Conservation (phyloP, 345 rosid species). For the Lepidium sativum region DNA sequence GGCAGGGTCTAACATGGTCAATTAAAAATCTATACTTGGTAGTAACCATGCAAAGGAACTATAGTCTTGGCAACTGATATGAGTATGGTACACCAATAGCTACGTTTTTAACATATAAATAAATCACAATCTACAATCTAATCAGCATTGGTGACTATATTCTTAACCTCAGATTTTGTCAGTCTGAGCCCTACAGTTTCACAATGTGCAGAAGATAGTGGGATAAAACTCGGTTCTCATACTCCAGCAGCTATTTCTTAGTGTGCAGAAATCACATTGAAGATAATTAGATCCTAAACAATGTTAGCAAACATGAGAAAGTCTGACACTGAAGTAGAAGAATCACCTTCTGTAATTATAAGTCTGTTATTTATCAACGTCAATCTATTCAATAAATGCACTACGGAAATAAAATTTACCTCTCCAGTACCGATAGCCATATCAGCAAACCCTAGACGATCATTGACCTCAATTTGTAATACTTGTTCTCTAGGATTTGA, state of each 20-base stretch:
- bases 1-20: too few relatives aligned
- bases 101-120: too few relatives aligned
- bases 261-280: background rate
- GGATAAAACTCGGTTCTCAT: background rate
- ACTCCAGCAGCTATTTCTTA: background rate
- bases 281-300: background rate
- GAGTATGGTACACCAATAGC: too few relatives aligned
- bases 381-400: background rate
- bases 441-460: conserved; percentile 64
- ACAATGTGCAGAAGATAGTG: background rate
- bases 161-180: too few relatives aligned
- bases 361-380: background rate
- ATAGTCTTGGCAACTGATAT: too few relatives aligned
- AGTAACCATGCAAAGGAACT: too few relatives aligned
- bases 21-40: too few relatives aligned
- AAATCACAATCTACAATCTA: background rate
- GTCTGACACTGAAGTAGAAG: background rate
- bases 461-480: conserved; percentile 62
- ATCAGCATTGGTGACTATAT: background rate
- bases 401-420: conserved; percentile 33
- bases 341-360: background rate
- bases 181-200: background rate
- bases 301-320: background rate
- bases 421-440: conserved; percentile 68
- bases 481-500: conserved; percentile 69